A percentile compares a stretch with the other conserved stretches of the same genome.
These are phyloP conservation scores for Penicillium sp. DNA, from an alignment of 2,329 filamentous ascomycete species.

Conservation along the genomic window DNA sequence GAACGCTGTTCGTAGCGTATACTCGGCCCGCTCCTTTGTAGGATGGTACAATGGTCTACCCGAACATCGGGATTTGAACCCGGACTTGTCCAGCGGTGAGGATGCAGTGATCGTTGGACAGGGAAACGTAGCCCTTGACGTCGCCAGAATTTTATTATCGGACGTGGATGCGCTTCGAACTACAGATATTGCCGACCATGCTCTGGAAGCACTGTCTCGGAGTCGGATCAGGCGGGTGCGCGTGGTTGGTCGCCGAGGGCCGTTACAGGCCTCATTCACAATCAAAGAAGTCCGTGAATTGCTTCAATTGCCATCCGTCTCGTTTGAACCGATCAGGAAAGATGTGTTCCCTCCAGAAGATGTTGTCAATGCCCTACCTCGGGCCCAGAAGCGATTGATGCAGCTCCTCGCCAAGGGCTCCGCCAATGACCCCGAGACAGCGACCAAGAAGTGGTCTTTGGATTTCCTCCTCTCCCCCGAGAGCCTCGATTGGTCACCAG, in stretches of 20 bases:
- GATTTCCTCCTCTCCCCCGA: slow-evolving; percentile 81
- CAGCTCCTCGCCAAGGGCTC: slow-evolving; percentile 80
- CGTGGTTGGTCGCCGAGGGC: slow-evolving; percentile 85
- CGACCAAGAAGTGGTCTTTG: slow-evolving; percentile 74
- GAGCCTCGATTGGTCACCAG: slow-evolving; percentile 59
- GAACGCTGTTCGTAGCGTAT: slow-evolving; percentile 63
- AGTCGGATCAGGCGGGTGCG: slow-evolving; percentile 78
- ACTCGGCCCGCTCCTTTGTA: slow-evolving; percentile 89
- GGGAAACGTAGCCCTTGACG: slow-evolving; percentile 93
- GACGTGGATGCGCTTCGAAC: slow-evolving; percentile 70
- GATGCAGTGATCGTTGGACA: slow-evolving; percentile 89
- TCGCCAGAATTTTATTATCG: slow-evolving; percentile 82
- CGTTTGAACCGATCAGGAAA: slow-evolving; percentile 68
- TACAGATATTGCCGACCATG: slow-evolving; percentile 88
- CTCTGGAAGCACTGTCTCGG: slow-evolving; percentile 68
- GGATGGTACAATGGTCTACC: slow-evolving; percentile 98
- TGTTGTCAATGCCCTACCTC: slow-evolving; percentile 68
- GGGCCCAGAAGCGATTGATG: slow-evolving; percentile 74
- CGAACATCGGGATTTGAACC: slow-evolving; percentile 70
- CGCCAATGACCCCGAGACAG: slow-evolving; percentile 46
- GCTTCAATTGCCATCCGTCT: slow-evolving; percentile 70
- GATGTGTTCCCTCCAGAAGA: slow-evolving; percentile 63
- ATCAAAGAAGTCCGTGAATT: slow-evolving; percentile 93
- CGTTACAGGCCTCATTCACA: slow-evolving; percentile 90
- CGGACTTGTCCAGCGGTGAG: slow-evolving; percentile 72